Evolutionary conservation across 2,329 filamentous ascomycete species (phyloP), one percentile per base, ranked within the genome.

Genomic region (Botrytis galanthina): DNA sequence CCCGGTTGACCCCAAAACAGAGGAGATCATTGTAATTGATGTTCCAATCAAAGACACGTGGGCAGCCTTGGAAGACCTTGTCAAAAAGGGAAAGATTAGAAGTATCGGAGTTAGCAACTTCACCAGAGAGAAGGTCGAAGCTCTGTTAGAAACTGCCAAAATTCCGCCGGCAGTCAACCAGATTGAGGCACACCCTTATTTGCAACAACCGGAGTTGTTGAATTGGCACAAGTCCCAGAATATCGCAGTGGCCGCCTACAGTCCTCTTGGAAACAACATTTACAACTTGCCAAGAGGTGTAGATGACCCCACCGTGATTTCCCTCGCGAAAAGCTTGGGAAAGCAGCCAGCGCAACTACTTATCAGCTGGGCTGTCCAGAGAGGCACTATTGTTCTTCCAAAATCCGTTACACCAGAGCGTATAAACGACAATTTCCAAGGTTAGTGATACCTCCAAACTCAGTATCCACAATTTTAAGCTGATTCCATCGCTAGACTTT

Each of bases 151-250:
- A 68, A 86, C 87, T 77, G 86, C 87, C n/a, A 85, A 82, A 57
- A 84, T 89, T 18, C 82, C 84, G 1, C 90, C 90, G 1, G 88
- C 88, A 2, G 86, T 87, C 77, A 92, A 92, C 82, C 90, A 92
- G 82, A 89, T 92, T 75, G 90, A 92, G 80, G 89, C 89, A 70
- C 90, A 92, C 80, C 89, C 90, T 2, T 91, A 91, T 78, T 84
- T 92, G 18, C 90, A 91, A 80, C 90, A 89, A 79, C 82, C 83
- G 2, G 84, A 87, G 29, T 82, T 93, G 42, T 81, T 90, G 12
- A 83, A 86, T 22, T 89, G 86, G 81, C 89, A 86, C 82, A 82
- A 86, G 71, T 80, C 84, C 76, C 87, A 91, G 80, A 84, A 84
- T 74, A 91, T 92, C 75, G 83, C 88, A 74, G 81, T 91, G 64